Evolutionary conservation across 768 basidiomycete species (phyloP), one percentile per base, ranked within the genome.

Genomic region (Mycena leptocephala): DNA sequence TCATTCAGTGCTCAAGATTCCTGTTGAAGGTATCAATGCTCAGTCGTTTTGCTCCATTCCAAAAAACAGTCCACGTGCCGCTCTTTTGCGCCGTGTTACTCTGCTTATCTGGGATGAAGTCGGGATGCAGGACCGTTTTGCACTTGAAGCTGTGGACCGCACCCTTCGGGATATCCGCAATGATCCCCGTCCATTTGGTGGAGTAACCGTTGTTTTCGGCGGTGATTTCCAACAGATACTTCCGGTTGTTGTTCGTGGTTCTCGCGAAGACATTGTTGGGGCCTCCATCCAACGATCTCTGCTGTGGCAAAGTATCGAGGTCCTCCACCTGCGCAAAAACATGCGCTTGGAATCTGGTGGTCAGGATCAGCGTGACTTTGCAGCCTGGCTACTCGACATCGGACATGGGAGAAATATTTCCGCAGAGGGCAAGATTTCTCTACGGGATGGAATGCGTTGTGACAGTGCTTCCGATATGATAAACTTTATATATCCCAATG

Each of bases 1-100:
- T 3, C 90, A 91, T 78, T 90, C 89, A 0, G 78, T 58, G 2
- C 90, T 90, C 82, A 87, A 89, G 68, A 88, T 90, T 58, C 90
- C 89, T 0, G 79, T 89, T 43, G 71, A 77, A n/a, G 67, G 67
- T 30, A 20, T 69, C 53, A 69, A 55, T 32, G 53, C 51, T 46
- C 46, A 79, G 14, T 79, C 80, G 2, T 39, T 76, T 22, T 88
- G 86, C 77, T 72, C 35, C 8, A 82, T 88, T 39, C 33, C 76
- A 0, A 85, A 84, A 63, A 74, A 83, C 53, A 75, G 74, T 43
- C 18, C 24, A 0, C 74, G 71, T 0, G 82, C 84, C n/a, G 80
- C 81, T 13, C 75, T 89, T 5, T 66, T 88, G 3, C 69, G 80
- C 0, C 18, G 46, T 8, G 81, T 83, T 2, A 32, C 73, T 14